Evolutionary conservation across 805 yeast genomes (phyloP).

Genomic region (Kodamaea sagamina): DNA sequence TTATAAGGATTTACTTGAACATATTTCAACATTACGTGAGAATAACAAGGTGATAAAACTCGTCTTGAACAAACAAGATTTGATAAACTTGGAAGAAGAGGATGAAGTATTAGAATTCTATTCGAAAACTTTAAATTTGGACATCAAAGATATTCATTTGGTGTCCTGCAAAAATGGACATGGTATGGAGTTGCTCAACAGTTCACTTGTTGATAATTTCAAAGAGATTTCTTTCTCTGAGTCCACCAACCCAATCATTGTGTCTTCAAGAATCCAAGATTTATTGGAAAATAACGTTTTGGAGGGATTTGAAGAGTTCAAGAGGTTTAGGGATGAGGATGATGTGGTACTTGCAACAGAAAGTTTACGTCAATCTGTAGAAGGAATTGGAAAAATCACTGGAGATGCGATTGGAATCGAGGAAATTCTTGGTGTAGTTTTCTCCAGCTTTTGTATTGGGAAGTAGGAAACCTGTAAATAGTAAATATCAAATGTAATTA

Average conservation of each 20-base stretch:
- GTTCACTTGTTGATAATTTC: conserved; percentile 47
- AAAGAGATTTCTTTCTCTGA: conserved; percentile 50
- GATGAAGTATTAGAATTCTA: conserved; percentile 16
- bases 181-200: conserved; percentile 56
- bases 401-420: conserved; percentile 89
- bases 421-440: conserved; percentile 87
- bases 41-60: conserved; percentile 39
- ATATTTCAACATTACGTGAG: conserved; percentile 34
- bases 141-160: conserved; percentile 19
- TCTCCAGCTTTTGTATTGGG: conserved; percentile 92
- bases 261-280: conserved; percentile 77
- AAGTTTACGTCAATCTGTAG: conserved; percentile 68
- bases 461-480: conserved; percentile 47
- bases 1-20: conserved; percentile 37
- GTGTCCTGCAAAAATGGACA: conserved; percentile 62
- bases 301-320: conserved; percentile 69
- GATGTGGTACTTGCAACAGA: conserved; percentile 85
- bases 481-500: no score
- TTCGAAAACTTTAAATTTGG: conserved; percentile 17
- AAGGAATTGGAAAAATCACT: conserved; percentile 89
- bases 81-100: conserved; percentile 26
- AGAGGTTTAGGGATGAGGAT: conserved; percentile 47
- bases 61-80: conserved; percentile 63
- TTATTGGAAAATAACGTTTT: conserved; percentile 74
- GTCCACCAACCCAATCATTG: conserved; percentile 62